phyloP scores from a whole-genome alignment of 176 grass and related monocot species.

The Typha latifolia region DNA sequence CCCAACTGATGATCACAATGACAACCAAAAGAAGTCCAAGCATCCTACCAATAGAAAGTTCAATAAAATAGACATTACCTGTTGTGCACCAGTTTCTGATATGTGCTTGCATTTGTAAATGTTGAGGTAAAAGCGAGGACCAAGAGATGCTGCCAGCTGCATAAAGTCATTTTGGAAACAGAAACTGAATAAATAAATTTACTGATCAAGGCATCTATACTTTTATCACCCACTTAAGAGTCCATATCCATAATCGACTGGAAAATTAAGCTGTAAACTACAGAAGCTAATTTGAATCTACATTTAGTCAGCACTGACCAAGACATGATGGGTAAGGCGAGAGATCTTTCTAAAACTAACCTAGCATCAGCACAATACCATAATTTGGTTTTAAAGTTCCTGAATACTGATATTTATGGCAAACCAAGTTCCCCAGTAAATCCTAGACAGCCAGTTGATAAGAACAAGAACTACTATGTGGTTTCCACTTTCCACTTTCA shows the following conservation, averaged over 20 bases:
- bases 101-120: slow-evolving; percentile 99
- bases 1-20: background rate
- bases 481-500: background rate
- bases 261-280: too few species aligned
- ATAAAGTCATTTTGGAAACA: slow-evolving; percentile 15
- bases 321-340: background rate
- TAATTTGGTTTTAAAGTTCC: background rate
- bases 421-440: too few species aligned
- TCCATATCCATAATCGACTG: too few species aligned
- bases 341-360: background rate
- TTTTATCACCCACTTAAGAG: too few species aligned
- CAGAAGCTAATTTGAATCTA: too few species aligned
- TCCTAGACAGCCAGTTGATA: too few species aligned
- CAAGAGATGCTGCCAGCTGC: slow-evolving; percentile 92
- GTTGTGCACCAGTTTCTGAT: slow-evolving; percentile 98
- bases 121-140: slow-evolving; percentile 97
- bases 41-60: slow-evolving; percentile 11
- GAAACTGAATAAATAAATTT: background rate
- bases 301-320: too few species aligned
- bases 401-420: too few species aligned
- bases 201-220: background rate
- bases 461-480: too few species aligned
- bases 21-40: background rate
- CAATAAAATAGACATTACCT: slow-evolving; percentile 37
- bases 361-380: background rate